A percentile compares a stretch with the other conserved stretches of the same genome.
Conservation (phyloP, 169 alveolate species). For the Plasmodium yoelii region DNA sequence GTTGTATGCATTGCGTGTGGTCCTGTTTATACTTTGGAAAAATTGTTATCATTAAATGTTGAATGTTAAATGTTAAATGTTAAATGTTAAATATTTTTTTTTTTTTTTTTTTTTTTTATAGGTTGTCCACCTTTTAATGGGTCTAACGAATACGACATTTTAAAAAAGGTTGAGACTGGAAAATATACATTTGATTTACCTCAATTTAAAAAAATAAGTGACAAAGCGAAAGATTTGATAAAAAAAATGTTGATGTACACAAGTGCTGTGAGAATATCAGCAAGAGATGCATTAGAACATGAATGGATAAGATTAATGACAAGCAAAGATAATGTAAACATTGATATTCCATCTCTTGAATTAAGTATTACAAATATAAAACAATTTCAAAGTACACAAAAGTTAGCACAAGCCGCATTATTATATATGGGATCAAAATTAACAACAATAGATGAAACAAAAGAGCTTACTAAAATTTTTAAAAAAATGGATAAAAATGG, state of each 20-base stretch:
- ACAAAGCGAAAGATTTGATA: slow-evolving; percentile 91
- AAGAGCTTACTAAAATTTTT: slow-evolving; percentile 91
- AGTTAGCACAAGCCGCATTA: slow-evolving; percentile 93
- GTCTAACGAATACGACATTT: slow-evolving; percentile 88
- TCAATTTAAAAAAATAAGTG: slow-evolving; percentile 90
- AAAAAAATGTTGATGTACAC: slow-evolving; percentile 89
- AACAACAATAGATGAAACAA: slow-evolving; percentile 91
- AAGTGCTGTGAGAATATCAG: slow-evolving; percentile 90
- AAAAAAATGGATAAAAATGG: slow-evolving; percentile 93
- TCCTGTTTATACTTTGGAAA: neutral
- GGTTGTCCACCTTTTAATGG: slow-evolving; percentile 94
- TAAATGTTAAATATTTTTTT: no score
- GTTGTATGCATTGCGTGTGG: neutral
- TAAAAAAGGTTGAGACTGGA: slow-evolving; percentile 91
- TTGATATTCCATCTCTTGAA: slow-evolving; percentile 86
- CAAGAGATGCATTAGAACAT: slow-evolving; percentile 88
- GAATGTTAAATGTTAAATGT: no score
- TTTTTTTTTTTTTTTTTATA: slow-evolving; percentile 36
- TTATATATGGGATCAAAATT: slow-evolving; percentile 93
- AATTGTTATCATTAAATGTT: no score
- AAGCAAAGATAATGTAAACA: slow-evolving; percentile 79
- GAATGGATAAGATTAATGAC: slow-evolving; percentile 91
- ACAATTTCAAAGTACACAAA: slow-evolving; percentile 90
- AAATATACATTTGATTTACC: slow-evolving; percentile 85
- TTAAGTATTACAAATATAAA: slow-evolving; percentile 85